These are phyloP conservation scores for Podaxis sp. DNA, from an alignment of 768 basidiomycete genomes.

Conservation along the genomic window DNA sequence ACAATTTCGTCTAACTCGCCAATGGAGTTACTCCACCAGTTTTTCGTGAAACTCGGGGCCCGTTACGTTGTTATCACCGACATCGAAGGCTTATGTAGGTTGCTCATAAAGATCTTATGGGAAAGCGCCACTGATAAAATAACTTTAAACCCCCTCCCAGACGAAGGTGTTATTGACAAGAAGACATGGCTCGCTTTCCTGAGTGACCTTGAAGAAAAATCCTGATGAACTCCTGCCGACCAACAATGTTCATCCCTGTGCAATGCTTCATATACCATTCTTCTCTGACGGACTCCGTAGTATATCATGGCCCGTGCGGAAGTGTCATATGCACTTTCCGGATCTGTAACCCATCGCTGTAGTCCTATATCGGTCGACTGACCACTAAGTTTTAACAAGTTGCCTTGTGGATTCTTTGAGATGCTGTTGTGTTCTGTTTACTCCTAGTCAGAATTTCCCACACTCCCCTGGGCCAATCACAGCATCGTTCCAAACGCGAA, in stretches of 20 bases:
- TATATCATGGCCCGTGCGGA: neutral
- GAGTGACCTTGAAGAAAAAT: conserved; percentile 67
- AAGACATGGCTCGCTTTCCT: conserved; percentile 92
- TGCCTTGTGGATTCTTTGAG: neutral
- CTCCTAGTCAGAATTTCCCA: neutral
- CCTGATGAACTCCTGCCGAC: neutral
- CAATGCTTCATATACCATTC: conserved; percentile 15
- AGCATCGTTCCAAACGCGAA: neutral
- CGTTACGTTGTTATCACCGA: conserved; percentile 87
- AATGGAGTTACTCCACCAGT: conserved; percentile 88
- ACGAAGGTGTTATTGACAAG: conserved; percentile 92
- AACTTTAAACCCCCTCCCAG: conserved; percentile 33
- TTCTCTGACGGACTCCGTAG: neutral
- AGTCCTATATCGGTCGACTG: too few relatives aligned
- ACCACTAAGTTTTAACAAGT: too few relatives aligned
- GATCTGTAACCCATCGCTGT: neutral
- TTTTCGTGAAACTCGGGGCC: conserved; percentile 93
- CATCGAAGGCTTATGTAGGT: conserved; percentile 76
- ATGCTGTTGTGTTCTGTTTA: neutral
- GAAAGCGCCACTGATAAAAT: neutral
- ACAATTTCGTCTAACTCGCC: conserved; percentile 83
- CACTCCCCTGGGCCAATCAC: neutral
- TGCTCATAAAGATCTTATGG: neutral
- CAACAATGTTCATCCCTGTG: neutral
- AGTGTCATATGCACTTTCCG: neutral